phyloP scores from a whole-genome alignment of 495 filamentous ascomycete genomes.

The Neurospora hispaniola region DNA sequence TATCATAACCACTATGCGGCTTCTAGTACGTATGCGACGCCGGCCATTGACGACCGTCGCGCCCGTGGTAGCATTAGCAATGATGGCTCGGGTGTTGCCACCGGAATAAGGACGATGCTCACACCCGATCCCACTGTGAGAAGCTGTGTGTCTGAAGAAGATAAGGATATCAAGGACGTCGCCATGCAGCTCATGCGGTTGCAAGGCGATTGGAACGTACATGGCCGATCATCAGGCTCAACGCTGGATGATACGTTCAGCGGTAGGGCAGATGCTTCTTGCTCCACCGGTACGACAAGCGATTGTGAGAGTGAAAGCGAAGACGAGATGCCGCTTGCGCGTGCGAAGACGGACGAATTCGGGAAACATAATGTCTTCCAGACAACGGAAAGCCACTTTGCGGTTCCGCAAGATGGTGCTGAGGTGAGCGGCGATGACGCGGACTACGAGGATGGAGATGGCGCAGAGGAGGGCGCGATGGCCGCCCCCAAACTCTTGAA shows the following conservation, averaged over 20 bases:
- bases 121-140: slow-evolving; percentile 91
- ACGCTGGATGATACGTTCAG: slow-evolving; percentile 88
- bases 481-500: slow-evolving; percentile 26
- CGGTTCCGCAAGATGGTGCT: slow-evolving; percentile 53
- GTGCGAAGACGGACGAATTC: slow-evolving; percentile 48
- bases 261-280: slow-evolving; percentile 73
- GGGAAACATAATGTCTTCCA: slow-evolving; percentile 38
- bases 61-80: slow-evolving; percentile 53
- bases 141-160: slow-evolving; percentile 93
- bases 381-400: slow-evolving; percentile 50
- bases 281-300: slow-evolving; percentile 72
- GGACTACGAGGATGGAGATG: slow-evolving; percentile 56
- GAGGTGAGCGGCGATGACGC: slow-evolving; percentile 62
- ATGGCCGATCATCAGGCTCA: slow-evolving; percentile 84
- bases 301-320: slow-evolving; percentile 71
- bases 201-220: slow-evolving; percentile 81
- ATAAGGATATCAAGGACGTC: slow-evolving; percentile 97
- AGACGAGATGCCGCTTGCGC: slow-evolving; percentile 52
- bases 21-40: slow-evolving; percentile 40
- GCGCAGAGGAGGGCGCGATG: slow-evolving; percentile 20
- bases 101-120: slow-evolving; percentile 54
- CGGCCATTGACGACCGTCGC: slow-evolving; percentile 51
- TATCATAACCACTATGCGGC: slow-evolving; percentile 45
- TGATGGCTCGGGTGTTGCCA: slow-evolving; percentile 20
- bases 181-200: slow-evolving; percentile 92